Evolutionary conservation across 345 rosid genomes (phyloP), one percentile per base, ranked within the genome.

Genomic region (Pugionium cornutum): DNA sequence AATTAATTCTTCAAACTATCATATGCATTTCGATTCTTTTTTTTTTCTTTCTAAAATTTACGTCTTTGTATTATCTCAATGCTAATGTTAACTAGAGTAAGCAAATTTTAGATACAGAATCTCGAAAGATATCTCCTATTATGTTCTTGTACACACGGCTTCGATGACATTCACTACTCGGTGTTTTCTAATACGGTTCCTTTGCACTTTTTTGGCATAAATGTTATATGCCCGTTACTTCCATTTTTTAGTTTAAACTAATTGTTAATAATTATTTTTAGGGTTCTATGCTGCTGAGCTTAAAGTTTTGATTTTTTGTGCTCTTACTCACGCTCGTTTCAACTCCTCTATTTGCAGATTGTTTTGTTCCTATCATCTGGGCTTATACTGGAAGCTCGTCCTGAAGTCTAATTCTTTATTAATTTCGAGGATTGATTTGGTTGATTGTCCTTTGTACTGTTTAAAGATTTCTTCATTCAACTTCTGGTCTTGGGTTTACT

Each of bases 361-460:
- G 53, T 58, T 41, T 6, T 42, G 3, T 28, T 41, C 32, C 5
- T 40, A 5, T 32, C 36, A 33, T 64, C 31, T 58, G 8, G 53
- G 45, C 10, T 72, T 65, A 51, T 30, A 58, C 56, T 58, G 71
- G 76, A 58, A 59, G 62, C 55, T 7, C 36, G 25, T 49, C 41
- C 4, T 53, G 62, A 34, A 25, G 56, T 62, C 51, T 70, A 2
- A 53, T 62, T 62, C 63, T 45, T 49, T 40, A 7, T 48, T 34
- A 63, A 18, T 18, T 40, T 71, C 4, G 39, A 48, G 45, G 58
- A 7, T 37, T 37, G 41, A 11, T 26, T 70, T 3, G 40, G 61
- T 85, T 82, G 70, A 79, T 84, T 88, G 50, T 80, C 31, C 37
- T 53, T 66, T 55, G 51, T 10, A 67, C 47, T 51, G 68, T 50